Evolutionary conservation across 805 yeast genomes (phyloP).

Genomic region (Pichia occidentalis): DNA sequence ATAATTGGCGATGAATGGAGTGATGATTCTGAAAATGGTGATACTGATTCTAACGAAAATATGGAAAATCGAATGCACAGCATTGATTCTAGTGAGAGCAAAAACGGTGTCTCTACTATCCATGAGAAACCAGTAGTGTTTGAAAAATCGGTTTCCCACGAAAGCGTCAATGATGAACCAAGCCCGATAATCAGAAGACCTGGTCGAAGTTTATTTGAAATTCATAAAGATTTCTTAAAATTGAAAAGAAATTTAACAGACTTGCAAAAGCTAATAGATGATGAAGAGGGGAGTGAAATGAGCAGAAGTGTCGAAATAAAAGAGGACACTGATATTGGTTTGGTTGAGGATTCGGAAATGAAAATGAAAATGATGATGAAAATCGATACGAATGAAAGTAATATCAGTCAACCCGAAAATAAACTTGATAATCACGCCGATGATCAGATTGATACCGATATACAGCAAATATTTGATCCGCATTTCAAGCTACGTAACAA

Average conservation of each 20-base stretch:
- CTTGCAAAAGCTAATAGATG: constrained; percentile 6
- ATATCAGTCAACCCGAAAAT: no score
- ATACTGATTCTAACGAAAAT: no score
- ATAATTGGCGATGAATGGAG: constrained; percentile 9
- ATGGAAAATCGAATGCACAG: no score
- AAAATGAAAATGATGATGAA: background rate
- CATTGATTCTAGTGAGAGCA: no score
- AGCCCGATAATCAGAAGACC: constrained; percentile 10
- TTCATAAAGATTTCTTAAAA: constrained; percentile 8
- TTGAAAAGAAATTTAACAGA: constrained; percentile 10
- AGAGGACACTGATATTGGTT: background rate
- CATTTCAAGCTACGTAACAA: constrained; percentile 22
- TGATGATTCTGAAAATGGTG: constrained; percentile 1
- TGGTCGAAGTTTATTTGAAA: constrained; percentile 11
- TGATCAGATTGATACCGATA: constrained; percentile 3
- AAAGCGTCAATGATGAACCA: constrained; percentile 7
- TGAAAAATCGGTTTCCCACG: background rate
- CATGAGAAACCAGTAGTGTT: no score
- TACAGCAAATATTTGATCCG: constrained; percentile 10
- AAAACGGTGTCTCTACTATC: no score
- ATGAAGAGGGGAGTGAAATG: no score
- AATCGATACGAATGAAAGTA: constrained; percentile 16
- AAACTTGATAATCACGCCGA: constrained; percentile 16
- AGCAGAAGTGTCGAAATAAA: no score
- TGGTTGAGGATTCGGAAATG: constrained; percentile 4